phyloP scores from a whole-genome alignment of 352 stramenopile genomes.

The Elongisporangium anandrum region DNA sequence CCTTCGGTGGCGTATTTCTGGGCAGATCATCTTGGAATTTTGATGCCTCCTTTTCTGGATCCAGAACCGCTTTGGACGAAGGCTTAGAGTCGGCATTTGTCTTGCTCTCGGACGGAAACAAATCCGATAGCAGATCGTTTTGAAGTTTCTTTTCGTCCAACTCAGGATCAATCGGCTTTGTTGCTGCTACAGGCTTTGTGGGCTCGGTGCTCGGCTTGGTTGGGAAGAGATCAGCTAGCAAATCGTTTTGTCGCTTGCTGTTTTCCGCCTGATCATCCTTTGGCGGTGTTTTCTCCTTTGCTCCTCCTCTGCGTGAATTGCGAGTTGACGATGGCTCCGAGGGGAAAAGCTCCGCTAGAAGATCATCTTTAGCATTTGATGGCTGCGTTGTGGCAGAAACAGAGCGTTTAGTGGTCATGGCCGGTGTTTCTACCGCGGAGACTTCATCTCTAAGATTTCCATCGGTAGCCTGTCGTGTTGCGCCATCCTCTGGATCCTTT shows the following conservation, averaged over 20 bases:
- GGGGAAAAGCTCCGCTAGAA: slow-evolving; percentile 33
- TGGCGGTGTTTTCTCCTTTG: not conserved
- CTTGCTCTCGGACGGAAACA: slow-evolving; percentile 12
- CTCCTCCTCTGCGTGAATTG: slow-evolving; percentile 5
- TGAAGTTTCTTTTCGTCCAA: slow-evolving; percentile 3
- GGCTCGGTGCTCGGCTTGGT: not conserved
- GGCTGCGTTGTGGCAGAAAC: not conserved
- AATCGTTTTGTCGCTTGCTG: slow-evolving; percentile 4
- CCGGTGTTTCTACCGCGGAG: not conserved
- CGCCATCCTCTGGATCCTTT: slow-evolving; percentile 1
- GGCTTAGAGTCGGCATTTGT: slow-evolving; percentile 3
- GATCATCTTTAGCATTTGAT: slow-evolving; percentile 24
- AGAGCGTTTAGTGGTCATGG: not conserved
- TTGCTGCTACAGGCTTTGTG: slow-evolving; percentile 3
- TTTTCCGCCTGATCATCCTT: not conserved
- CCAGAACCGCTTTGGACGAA: slow-evolving; percentile 1
- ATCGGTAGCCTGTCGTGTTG: not conserved
- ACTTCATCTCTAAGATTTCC: not conserved
- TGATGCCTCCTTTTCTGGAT: slow-evolving; percentile 7
- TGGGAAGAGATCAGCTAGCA: slow-evolving; percentile 5
- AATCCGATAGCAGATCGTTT: slow-evolving; percentile 22
- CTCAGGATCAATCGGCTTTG: slow-evolving; percentile 3
- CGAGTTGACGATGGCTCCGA: slow-evolving; percentile 5
- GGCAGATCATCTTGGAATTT: slow-evolving; percentile 13
- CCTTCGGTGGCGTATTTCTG: slow-evolving; percentile 1